Evolutionary conservation across 1,284 basidiomycete genomes (phyloP).

Genomic region (Inonotus obliquus): DNA sequence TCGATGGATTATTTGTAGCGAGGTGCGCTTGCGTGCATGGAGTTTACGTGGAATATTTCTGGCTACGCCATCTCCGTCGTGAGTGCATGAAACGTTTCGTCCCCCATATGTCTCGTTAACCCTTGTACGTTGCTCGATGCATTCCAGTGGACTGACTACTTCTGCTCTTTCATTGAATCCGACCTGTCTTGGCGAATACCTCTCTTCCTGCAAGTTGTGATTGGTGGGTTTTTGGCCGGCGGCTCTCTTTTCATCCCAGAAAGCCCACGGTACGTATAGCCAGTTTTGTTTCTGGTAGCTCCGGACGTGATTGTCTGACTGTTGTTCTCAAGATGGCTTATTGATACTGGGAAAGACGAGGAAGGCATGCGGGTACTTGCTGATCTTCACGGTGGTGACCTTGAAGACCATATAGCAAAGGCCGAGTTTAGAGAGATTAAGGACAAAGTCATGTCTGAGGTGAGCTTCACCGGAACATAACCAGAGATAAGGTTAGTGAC

Average conservation of each 20-base stretch:
- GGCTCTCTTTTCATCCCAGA: slow-evolving; percentile 91
- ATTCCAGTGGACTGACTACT: slow-evolving; percentile 89
- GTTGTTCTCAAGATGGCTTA: slow-evolving; percentile 66
- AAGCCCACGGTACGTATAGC: slow-evolving; percentile 89
- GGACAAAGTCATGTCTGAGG: slow-evolving; percentile 80
- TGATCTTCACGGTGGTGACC: slow-evolving; percentile 85
- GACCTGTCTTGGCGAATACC: slow-evolving; percentile 83
- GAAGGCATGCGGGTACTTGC: slow-evolving; percentile 88
- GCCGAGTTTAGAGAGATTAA: slow-evolving; percentile 93
- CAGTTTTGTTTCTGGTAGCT: slow-evolving; percentile 20
- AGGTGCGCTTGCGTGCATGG: slow-evolving; percentile 92
- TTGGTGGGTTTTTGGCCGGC: slow-evolving; percentile 76
- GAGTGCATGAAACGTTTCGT: slow-evolving; percentile 30
- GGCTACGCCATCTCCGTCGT: slow-evolving; percentile 94
- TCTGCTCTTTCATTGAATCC: slow-evolving; percentile 83
- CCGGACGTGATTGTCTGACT: slow-evolving; percentile 8
- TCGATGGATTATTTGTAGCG: slow-evolving; percentile 44
- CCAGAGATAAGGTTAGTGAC: slow-evolving; percentile 15
- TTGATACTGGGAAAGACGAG: slow-evolving; percentile 83
- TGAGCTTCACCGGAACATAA: slow-evolving; percentile 31
- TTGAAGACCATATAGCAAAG: slow-evolving; percentile 67
- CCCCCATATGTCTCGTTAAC: not conserved
- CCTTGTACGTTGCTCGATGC: not conserved
- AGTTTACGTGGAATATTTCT: slow-evolving; percentile 92
- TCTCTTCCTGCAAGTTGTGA: slow-evolving; percentile 81